These are phyloP conservation scores for Cymbopogon citratus DNA, from an alignment of 176 grass and related monocot genomes.

Conservation along the genomic window DNA sequence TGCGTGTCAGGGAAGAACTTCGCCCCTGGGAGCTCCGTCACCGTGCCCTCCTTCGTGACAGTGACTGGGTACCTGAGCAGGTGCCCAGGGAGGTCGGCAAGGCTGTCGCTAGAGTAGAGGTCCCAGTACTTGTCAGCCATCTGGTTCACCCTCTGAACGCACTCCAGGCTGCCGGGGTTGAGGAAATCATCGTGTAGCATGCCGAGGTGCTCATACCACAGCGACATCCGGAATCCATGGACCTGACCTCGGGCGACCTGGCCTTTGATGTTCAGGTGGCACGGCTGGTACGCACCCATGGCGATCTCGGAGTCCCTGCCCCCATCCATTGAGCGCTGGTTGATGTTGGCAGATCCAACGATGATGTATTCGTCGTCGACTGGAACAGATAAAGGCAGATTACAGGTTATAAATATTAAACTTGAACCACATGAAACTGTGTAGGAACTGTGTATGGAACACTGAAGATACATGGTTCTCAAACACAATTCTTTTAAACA, in stretches of 20 bases:
- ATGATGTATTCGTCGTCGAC: constrained; percentile 96
- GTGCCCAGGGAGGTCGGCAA: constrained; percentile 75
- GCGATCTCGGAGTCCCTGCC: constrained; percentile 82
- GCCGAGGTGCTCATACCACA: constrained; percentile 96
- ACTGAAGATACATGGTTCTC: background rate
- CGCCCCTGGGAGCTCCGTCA: constrained; percentile 61
- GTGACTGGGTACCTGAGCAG: constrained; percentile 66
- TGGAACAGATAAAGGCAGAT: constrained; percentile 27
- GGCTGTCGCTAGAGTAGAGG: constrained; percentile 42
- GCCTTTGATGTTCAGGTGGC: constrained; percentile 47
- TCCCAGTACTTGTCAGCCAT: constrained; percentile 85
- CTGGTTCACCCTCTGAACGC: constrained; percentile 65
- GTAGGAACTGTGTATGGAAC: background rate
- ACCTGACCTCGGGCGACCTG: constrained; percentile 69
- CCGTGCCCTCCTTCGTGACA: constrained; percentile 35
- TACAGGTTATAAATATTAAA: background rate
- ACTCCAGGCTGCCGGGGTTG: constrained; percentile 52
- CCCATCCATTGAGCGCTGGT: constrained; percentile 94
- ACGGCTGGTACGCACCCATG: constrained; percentile 71
- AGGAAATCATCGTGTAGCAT: constrained; percentile 65
- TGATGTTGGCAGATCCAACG: constrained; percentile 86
- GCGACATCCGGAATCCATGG: constrained; percentile 77
- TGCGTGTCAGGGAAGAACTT: constrained; percentile 63
- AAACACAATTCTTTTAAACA: background rate
- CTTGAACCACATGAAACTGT: constrained; percentile 1